A percentile compares a stretch with the other conserved stretches of the same genome.
These are phyloP conservation scores for Rhododendron mucronatum DNA, from an alignment of 148 eudicot species.

Conservation along the genomic window DNA sequence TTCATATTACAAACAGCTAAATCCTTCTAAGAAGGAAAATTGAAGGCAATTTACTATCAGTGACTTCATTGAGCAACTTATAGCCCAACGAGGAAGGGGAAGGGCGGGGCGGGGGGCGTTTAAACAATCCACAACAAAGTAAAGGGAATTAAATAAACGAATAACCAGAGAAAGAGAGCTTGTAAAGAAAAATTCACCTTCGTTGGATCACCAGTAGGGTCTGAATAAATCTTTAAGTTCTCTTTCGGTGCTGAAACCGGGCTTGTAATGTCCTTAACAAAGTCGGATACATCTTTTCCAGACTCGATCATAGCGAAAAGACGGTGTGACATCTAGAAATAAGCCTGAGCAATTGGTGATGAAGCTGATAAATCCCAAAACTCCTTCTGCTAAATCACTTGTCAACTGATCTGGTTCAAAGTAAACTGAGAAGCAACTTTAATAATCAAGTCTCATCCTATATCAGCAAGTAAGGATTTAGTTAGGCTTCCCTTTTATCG, in stretches of 20 bases:
- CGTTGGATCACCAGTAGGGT: constrained; percentile 81
- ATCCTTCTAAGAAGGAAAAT: no score
- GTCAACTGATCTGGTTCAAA: constrained; percentile 93
- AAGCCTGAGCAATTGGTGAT: constrained; percentile 58
- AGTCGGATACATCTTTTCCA: constrained; percentile 64
- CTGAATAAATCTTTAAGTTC: constrained; percentile 64
- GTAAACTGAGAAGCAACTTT: constrained; percentile 72
- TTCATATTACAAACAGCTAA: no score
- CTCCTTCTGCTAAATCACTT: constrained; percentile 83
- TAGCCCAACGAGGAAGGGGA: no score
- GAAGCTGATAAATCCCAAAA: constrained; percentile 79
- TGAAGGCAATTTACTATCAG: no score
- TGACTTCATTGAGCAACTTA: no score
- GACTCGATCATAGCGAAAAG: constrained; percentile 60
- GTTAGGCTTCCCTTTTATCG: no score
- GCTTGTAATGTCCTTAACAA: constrained; percentile 44
- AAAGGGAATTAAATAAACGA: no score
- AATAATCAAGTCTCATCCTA: constrained; percentile 73
- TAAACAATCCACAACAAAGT: no score
- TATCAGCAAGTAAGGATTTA: not conserved
- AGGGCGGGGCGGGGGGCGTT: fast-evolving
- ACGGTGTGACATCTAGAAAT: constrained; percentile 79
- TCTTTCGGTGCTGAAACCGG: constrained; percentile 46
- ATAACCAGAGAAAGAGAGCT: no score
- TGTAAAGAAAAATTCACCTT: no score